Base-by-base conservation (phyloP, 768 basidiomycete species). In the Mycena indigotica region DNA sequence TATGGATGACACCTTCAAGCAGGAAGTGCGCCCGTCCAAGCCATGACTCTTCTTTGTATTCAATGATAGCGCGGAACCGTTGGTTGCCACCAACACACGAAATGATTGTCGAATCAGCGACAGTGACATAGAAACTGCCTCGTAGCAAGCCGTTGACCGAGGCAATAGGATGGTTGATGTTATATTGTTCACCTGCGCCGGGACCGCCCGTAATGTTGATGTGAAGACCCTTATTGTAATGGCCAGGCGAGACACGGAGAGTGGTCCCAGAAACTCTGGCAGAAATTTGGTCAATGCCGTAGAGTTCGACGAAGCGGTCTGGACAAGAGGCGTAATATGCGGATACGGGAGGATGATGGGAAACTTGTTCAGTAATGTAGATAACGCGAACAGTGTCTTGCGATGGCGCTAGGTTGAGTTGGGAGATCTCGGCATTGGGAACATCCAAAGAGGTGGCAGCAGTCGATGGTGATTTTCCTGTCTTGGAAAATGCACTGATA, bases 1-100 rank as follows among this genome's bases (percentile, higher is more conserved):
- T 84, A 75, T 96, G 93, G 51, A 99, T 86, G 50, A 98, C 87
- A 44, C 96, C 97, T 67, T 95, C 95, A 4, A 91, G 60, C 41
- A 88, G 74, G 78, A 89, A 96, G 61, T 90, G 89, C 4, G 95
- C 88, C 59, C 80, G 85, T 52, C 95, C 93, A 44, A 97, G 80
- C 95, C 95, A 98, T 2, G 91, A 91, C 91, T 99, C 95, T 69
- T 99, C 97, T 74, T 94, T 95, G 76, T 96, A 98, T 66, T 95
- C 93, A 56, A 97, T 84, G 63, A 98, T 80, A 3, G 93, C 81
- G 58, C 95, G 81, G 65, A 91, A 85, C 67, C 81, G 83, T 60
- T 81, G 75, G 57, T 80, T 82, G 2, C 86, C 86, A 4, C 91
- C 89, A 19, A 79, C 79, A 70, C 92, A 94, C 28, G 92, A 94